These are phyloP conservation scores for Seiridium cupressi DNA, from an alignment of 2,329 filamentous ascomycete genomes.

Conservation along the genomic window DNA sequence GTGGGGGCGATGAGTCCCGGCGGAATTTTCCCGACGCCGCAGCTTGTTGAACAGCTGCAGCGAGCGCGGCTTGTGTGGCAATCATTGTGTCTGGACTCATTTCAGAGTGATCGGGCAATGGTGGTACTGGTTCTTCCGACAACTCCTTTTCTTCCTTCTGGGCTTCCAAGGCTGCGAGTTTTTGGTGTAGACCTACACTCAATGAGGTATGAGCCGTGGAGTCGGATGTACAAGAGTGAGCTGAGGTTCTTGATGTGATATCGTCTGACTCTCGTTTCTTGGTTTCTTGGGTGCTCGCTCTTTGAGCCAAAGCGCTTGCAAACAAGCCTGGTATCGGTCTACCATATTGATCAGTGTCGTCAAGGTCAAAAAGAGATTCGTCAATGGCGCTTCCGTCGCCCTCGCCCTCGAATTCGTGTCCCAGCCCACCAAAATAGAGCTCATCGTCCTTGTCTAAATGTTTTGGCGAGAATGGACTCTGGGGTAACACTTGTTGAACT, in stretches of 20 bases:
- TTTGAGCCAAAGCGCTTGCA: slow-evolving; percentile 48
- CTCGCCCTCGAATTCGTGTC: slow-evolving; percentile 47
- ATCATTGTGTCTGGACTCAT: slow-evolving; percentile 37
- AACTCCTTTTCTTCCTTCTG: slow-evolving; percentile 11
- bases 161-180: slow-evolving; percentile 11
- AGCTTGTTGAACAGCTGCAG: slow-evolving; percentile 76
- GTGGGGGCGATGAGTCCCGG: slow-evolving; percentile 49
- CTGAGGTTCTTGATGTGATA: slow-evolving; percentile 42
- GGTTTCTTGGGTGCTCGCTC: slow-evolving; percentile 31
- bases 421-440: slow-evolving; percentile 63
- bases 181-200: slow-evolving; percentile 31
- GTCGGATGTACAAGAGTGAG: slow-evolving; percentile 38
- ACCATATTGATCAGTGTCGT: slow-evolving; percentile 63
- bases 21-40: slow-evolving; percentile 74
- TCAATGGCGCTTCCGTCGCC: slow-evolving; percentile 62
- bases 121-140: slow-evolving; percentile 15
- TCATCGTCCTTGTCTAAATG: slow-evolving; percentile 49
- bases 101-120: slow-evolving; percentile 11
- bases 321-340: slow-evolving; percentile 59
- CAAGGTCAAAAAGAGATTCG: slow-evolving; percentile 70
- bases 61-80: slow-evolving; percentile 81
- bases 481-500: background rate
- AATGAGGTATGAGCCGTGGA: slow-evolving; percentile 55
- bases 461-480: background rate
- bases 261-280: slow-evolving; percentile 47